A percentile compares a stretch with the other conserved stretches of the same genome.
Conservation (phyloP, 371 early-diverging fungal genomes). For the Mucor piriformis region DNA sequence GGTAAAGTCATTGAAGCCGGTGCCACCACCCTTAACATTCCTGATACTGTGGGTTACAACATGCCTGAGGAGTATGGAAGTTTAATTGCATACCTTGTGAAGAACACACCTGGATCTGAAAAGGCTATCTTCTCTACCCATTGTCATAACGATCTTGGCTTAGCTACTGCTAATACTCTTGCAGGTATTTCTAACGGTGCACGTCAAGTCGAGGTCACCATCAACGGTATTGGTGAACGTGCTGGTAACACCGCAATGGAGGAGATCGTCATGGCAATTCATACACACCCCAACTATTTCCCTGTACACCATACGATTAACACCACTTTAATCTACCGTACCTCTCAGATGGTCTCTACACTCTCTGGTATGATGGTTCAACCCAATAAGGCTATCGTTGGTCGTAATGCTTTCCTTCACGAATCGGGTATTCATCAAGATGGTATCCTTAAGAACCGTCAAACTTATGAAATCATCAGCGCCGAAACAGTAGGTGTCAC, state of each 20-base stretch:
- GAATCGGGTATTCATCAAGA: slow-evolving; percentile 98
- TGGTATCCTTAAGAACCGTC: slow-evolving; percentile 92
- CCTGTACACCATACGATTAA: slow-evolving; percentile 90
- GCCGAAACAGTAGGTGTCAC: slow-evolving; percentile 91
- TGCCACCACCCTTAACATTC: slow-evolving; percentile 94
- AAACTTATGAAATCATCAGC: slow-evolving; percentile 94
- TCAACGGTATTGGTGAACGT: slow-evolving; percentile 97
- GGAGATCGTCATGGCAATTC: slow-evolving; percentile 93
- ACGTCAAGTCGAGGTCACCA: slow-evolving; percentile 95
- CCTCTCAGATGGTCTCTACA: slow-evolving; percentile 86
- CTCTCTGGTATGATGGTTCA: slow-evolving; percentile 94
- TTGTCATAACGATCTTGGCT: slow-evolving; percentile 96
- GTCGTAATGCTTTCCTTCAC: slow-evolving; percentile 96
- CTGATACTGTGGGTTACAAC: slow-evolving; percentile 96
- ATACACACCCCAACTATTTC: slow-evolving; percentile 83
- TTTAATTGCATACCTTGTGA: slow-evolving; percentile 79
- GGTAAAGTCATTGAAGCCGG: slow-evolving; percentile 92
- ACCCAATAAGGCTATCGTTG: slow-evolving; percentile 97
- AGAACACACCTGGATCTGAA: slow-evolving; percentile 76
- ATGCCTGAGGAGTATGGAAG: slow-evolving; percentile 88
- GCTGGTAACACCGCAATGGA: slow-evolving; percentile 97
- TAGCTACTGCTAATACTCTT: slow-evolving; percentile 95
- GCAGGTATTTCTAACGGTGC: slow-evolving; percentile 90
- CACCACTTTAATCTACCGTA: slow-evolving; percentile 83
- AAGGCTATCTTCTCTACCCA: slow-evolving; percentile 90